These are phyloP conservation scores for Pythium volutum DNA, from an alignment of 352 stramenopile species.

Conservation along the genomic window DNA sequence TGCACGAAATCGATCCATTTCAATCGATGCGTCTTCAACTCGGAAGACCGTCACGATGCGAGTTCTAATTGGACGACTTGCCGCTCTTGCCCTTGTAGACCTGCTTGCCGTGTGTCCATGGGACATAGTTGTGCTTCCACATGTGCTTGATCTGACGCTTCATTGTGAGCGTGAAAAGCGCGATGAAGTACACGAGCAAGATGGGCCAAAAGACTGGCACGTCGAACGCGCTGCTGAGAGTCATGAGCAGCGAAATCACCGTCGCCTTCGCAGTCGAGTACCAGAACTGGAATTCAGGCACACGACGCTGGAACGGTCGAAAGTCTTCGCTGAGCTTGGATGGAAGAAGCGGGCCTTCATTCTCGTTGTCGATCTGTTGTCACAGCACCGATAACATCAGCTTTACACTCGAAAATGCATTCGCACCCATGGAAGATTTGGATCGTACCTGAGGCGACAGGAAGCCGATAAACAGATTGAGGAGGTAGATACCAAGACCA, in stretches of 20 bases:
- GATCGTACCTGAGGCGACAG: conserved; percentile 92
- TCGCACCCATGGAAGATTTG: no score
- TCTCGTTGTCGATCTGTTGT: conserved; percentile 76
- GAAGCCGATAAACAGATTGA: conserved; percentile 99
- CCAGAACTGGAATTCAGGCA: conserved; percentile 99
- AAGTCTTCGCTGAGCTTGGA: conserved; percentile 90
- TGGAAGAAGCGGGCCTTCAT: conserved; percentile 88
- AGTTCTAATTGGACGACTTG: conserved; percentile 76
- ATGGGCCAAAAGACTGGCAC: conserved; percentile 99
- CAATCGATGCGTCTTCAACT: not conserved
- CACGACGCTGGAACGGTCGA: conserved; percentile 88
- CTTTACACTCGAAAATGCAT: not conserved
- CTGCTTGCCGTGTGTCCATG: conserved; percentile 95
- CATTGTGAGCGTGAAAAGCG: conserved; percentile 99
- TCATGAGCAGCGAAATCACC: conserved; percentile 94
- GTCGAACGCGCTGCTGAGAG: conserved; percentile 98
- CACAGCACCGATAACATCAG: not conserved
- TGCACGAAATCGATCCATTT: not conserved
- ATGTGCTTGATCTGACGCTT: conserved; percentile 99
- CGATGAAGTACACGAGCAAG: conserved; percentile 98
- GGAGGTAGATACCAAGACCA: conserved; percentile 97
- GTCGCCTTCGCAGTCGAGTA: conserved; percentile 89
- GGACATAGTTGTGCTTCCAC: conserved; percentile 99
- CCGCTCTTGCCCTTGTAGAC: conserved; percentile 89
- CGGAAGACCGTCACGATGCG: not conserved